These are phyloP conservation scores for Entomortierella parvispora DNA, from an alignment of 192 early-diverging fungal species.

Conservation along the genomic window DNA sequence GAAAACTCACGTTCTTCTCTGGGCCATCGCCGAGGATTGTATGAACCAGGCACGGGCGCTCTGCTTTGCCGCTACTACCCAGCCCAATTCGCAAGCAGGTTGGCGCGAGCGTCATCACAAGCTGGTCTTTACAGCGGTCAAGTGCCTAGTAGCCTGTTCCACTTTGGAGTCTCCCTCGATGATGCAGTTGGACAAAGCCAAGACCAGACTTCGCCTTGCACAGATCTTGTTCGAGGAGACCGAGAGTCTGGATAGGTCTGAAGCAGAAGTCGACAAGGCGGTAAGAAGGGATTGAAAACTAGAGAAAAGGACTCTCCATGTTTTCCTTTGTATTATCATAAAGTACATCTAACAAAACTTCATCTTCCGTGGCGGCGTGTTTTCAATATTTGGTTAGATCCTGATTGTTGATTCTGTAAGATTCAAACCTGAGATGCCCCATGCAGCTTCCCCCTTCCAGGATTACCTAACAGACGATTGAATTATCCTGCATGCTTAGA, in stretches of 20 bases:
- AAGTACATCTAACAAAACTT: too few species aligned
- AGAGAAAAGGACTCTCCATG: too few species aligned
- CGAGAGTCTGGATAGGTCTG: slow-evolving; percentile 40
- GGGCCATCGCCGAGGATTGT: slow-evolving; percentile 41
- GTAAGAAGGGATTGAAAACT: slow-evolving; percentile 28
- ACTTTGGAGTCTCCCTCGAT: slow-evolving; percentile 31
- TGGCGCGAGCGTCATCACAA: slow-evolving; percentile 40
- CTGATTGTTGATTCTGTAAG: too few species aligned
- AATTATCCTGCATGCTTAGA: slow-evolving; percentile 7
- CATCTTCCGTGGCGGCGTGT: too few species aligned
- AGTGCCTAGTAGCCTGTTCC: slow-evolving; percentile 46
- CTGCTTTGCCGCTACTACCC: slow-evolving; percentile 38
- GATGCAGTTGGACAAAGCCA: slow-evolving; percentile 44
- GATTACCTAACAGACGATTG: neutral
- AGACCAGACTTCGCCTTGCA: slow-evolving; percentile 46
- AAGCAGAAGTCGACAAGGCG: slow-evolving; percentile 42
- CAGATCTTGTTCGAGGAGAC: slow-evolving; percentile 55
- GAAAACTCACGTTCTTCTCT: slow-evolving; percentile 32
- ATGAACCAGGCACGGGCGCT: slow-evolving; percentile 34
- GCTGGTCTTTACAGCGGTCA: slow-evolving; percentile 45
- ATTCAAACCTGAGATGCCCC: too few species aligned
- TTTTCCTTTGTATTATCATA: too few species aligned
- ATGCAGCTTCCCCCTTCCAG: too few species aligned
- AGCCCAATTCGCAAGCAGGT: slow-evolving; percentile 32
- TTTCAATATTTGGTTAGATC: too few species aligned